phyloP scores from a whole-genome alignment of 495 filamentous ascomycete genomes.

The Paragyromitra xinjiangensis region DNA sequence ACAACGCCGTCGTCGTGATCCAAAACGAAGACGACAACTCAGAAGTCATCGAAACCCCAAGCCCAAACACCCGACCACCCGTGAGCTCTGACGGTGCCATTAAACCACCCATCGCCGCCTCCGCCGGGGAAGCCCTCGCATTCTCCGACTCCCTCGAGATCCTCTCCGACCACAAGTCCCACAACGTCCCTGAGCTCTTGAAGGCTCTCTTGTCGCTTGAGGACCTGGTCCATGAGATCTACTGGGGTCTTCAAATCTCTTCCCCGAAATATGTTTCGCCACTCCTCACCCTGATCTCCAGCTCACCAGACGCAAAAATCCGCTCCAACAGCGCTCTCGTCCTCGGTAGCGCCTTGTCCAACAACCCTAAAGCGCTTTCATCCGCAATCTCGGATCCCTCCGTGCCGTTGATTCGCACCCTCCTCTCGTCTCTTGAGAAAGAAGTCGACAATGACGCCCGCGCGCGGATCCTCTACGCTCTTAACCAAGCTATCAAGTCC shows the following conservation, averaged over 20 bases:
- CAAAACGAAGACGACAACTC: conserved; percentile 52
- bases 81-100: conserved; percentile 50
- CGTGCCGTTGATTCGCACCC: conserved; percentile 55
- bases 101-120: conserved; percentile 41
- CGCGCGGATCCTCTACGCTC: conserved; percentile 57
- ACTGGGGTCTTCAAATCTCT: conserved; percentile 72
- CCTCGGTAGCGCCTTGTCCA: conserved; percentile 67
- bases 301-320: conserved; percentile 47
- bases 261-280: conserved; percentile 59
- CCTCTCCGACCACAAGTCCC: conserved; percentile 56
- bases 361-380: conserved; percentile 69
- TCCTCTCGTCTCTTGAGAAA: conserved; percentile 48
- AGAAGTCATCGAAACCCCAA: conserved; percentile 42
- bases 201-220: conserved; percentile 64
- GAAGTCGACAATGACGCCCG: conserved; percentile 50
- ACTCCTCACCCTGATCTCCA: conserved; percentile 28
- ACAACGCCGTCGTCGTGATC: conserved; percentile 59
- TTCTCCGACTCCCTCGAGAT: conserved; percentile 62
- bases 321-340: conserved; percentile 64
- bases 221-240: conserved; percentile 71
- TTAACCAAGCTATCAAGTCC: conserved; percentile 52
- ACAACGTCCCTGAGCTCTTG: conserved; percentile 49
- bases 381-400: conserved; percentile 62
- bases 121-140: conserved; percentile 56
- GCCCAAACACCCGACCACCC: conserved; percentile 10